phyloP scores from a whole-genome alignment of 2,329 filamentous ascomycete genomes.

The Leptographium procerum region DNA sequence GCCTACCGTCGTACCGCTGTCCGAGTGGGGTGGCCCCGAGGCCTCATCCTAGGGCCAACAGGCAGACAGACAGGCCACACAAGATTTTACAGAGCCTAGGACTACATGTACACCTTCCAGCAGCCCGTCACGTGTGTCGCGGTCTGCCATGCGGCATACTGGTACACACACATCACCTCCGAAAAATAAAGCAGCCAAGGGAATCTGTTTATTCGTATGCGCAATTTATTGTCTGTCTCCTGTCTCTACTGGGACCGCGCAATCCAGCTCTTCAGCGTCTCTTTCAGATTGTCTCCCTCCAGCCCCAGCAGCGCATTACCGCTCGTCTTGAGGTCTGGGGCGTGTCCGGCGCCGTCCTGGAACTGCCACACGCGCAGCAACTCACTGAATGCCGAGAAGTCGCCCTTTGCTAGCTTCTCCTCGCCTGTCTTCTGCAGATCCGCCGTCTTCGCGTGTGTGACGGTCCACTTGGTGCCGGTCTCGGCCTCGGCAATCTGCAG shows the following conservation, averaged over 20 bases:
- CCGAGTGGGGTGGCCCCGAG: conserved; percentile 47
- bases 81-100: no score
- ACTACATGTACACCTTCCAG: no score
- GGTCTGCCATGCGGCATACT: no score
- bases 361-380: conserved; percentile 21
- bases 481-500: conserved; percentile 39
- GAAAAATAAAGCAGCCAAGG: no score
- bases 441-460: conserved; percentile 24
- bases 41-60: conserved; percentile 6
- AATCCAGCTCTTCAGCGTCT: conserved; percentile 9
- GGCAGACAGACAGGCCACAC: background rate
- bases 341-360: conserved; percentile 22
- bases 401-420: conserved; percentile 29
- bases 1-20: conserved; percentile 51
- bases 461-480: conserved; percentile 34
- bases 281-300: conserved; percentile 11
- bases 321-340: conserved; percentile 12
- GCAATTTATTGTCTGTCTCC: background rate
- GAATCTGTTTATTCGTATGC: no score
- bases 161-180: no score
- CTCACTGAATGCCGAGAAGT: conserved; percentile 21
- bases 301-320: conserved; percentile 18
- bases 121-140: no score
- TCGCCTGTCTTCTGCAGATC: conserved; percentile 26
- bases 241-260: background rate